Evolutionary conservation across 306 rosid genomes (phyloP), one percentile per base, ranked within the genome.

Genomic region (Crotalaria pallida): DNA sequence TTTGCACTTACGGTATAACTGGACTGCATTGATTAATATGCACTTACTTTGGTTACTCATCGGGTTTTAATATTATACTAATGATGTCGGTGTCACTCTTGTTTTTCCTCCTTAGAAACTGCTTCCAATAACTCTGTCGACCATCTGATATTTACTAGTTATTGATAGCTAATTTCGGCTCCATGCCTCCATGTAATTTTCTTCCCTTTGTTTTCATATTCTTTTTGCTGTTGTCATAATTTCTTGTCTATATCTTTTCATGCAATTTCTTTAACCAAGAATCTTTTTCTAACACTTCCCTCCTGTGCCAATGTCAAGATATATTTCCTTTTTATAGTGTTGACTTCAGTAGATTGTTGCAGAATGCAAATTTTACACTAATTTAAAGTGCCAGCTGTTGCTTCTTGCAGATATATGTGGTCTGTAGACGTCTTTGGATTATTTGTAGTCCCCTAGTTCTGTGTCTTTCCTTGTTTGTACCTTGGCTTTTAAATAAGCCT

Each of bases 371-470:
- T 53, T 13, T 31, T 45, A 34, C 51, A 26, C n/a, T 59, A 13
- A 19, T 51, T 59, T 47, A 38, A 72, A 72, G 73, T 60, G 36
- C 31, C 59, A 64, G 34, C 53, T 45, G 27, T 76, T 66, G 55
- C 63, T 76, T 43, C 76, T 66, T 76, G 72, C 78, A 71, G 75
- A 76, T 58, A 29, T 80, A 64, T 59, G 58, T 56, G 56, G 34
- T 51, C 27, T 58, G 67, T 76, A 65, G 71, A 76, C 71, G 64
- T 69, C 48, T 38, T 65, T 58, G 41, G 72, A 58, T 76, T 65
- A 48, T 59, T 75, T 65, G 51, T 74, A 58, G 38, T n/a, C 27
- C 47, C 41, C 69, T 53, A 73, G 60, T 72, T 36, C 49, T 60
- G 19, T 73, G 45, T 67, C 72, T 65, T 27, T 64, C 62, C 19